Evolutionary conservation across 805 yeast genomes (phyloP).

Genomic region (Pichia exigua): DNA sequence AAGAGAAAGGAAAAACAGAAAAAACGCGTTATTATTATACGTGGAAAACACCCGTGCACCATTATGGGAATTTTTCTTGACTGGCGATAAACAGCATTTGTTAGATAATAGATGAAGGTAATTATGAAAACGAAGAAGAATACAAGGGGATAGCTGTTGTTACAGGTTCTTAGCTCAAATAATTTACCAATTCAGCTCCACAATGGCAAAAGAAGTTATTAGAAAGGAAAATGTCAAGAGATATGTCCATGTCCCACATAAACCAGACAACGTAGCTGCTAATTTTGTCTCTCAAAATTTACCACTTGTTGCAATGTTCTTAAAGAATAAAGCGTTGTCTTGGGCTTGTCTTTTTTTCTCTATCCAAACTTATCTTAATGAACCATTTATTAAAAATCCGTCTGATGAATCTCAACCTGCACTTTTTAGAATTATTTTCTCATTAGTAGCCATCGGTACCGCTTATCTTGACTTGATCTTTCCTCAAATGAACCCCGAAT

Average conservation of each 20-base stretch:
- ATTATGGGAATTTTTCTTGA: no score
- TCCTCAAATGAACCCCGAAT: constrained; percentile 30
- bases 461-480: constrained; percentile 46
- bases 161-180: no score
- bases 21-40: not conserved
- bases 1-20: not conserved
- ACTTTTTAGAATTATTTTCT: constrained; percentile 37
- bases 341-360: constrained; percentile 50
- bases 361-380: constrained; percentile 40
- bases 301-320: constrained; percentile 60
- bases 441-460: constrained; percentile 38
- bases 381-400: constrained; percentile 25
- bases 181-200: not conserved
- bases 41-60: not conserved
- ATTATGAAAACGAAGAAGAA: no score
- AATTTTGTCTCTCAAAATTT: constrained; percentile 43
- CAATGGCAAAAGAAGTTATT: constrained; percentile 24
- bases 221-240: constrained; percentile 24
- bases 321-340: constrained; percentile 46
- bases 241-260: constrained; percentile 42
- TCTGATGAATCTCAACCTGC: constrained; percentile 37
- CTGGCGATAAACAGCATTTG: not conserved
- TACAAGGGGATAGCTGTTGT: no score
- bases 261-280: constrained; percentile 38
- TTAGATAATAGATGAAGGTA: not conserved